Evolutionary conservation across 805 yeast genomes (phyloP), one percentile per base, ranked within the genome.

Genomic region (Candida glaebosa): DNA sequence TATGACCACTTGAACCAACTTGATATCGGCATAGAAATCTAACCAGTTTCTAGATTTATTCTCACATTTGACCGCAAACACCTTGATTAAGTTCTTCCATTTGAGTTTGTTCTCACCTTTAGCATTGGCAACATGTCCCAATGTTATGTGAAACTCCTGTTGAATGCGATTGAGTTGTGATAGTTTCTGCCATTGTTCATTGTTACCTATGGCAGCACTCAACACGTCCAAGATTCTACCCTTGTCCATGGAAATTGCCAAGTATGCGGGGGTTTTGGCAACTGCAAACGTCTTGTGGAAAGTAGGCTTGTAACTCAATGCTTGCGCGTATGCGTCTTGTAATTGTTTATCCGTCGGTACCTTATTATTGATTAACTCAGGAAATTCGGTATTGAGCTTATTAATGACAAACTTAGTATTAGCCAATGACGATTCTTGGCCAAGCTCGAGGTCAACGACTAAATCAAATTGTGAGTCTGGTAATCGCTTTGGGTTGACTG

Each of bases 381-480:
- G 78, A 46, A 72, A 81, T 15, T 45, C 42, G 9, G 57, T 40
- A 15, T 12, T 17, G 25, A 87, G 43, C 3, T 54, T 45, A 0
- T 43, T 12, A 0, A 82, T 53, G 2, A 85, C 63, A 0, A 43
- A 46, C 43, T 60, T 63, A 2, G 81, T 71, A 53, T 84, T 85
- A 1, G 47, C 43, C 28, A 75, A 53, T 0, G 85, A 73, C 17
- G 73, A 61, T 2, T 58, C 47, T 1, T 50, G 53, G 3, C 49
- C 46, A 1, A 79, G 75, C 3, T 71, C 63, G 39, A 93, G 61
- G 41, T 82, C 65, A 17, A 93, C 77, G 2, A 87, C 67, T 9
- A 66, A 45, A 56, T 87, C 91, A 65, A 90, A 91, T 28, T 57
- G 49, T 8, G 67, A 61, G 50, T 90, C 96, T 0, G 96, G 95